These are phyloP conservation scores for Odonthalia washingtoniensis DNA, from an alignment of 31 red algal genomes.

Conservation along the genomic window DNA sequence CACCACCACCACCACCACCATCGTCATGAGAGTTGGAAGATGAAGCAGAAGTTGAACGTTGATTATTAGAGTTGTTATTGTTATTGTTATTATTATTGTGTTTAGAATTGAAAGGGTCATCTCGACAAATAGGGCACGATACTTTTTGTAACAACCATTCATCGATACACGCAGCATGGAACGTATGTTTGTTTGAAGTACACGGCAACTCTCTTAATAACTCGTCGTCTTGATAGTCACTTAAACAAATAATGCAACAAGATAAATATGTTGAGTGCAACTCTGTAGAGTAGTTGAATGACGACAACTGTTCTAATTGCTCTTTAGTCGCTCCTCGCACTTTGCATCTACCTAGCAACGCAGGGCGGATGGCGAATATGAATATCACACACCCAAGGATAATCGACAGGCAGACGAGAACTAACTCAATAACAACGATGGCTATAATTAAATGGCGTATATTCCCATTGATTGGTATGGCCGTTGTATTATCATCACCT, in stretches of 20 bases:
- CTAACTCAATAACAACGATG: constrained; percentile 44
- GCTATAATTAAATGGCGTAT: constrained; percentile 27
- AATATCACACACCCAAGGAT: constrained; percentile 43
- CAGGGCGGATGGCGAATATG: constrained; percentile 47
- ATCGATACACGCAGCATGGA: constrained; percentile 64
- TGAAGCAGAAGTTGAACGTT: too few species aligned
- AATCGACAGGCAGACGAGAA: constrained; percentile 22
- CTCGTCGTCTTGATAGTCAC: constrained; percentile 53
- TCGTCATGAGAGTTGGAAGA: too few species aligned
- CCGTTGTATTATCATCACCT: too few species aligned
- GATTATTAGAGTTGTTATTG: neutral
- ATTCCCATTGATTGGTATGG: neutral
- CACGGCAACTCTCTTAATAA: constrained; percentile 58
- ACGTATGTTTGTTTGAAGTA: constrained; percentile 44
- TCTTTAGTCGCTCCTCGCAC: constrained; percentile 34
- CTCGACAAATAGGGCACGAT: constrained; percentile 58
- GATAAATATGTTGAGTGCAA: neutral
- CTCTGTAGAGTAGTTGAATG: constrained; percentile 20
- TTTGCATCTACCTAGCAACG: neutral
- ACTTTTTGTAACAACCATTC: constrained; percentile 54
- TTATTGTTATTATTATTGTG: neutral
- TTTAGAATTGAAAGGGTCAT: constrained; percentile 42
- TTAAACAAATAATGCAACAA: constrained; percentile 48
- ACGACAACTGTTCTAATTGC: constrained; percentile 42
- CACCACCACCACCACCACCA: too few species aligned